Evolutionary conservation across 768 basidiomycete species (phyloP).

Genomic region (Clathrus columnatus): DNA sequence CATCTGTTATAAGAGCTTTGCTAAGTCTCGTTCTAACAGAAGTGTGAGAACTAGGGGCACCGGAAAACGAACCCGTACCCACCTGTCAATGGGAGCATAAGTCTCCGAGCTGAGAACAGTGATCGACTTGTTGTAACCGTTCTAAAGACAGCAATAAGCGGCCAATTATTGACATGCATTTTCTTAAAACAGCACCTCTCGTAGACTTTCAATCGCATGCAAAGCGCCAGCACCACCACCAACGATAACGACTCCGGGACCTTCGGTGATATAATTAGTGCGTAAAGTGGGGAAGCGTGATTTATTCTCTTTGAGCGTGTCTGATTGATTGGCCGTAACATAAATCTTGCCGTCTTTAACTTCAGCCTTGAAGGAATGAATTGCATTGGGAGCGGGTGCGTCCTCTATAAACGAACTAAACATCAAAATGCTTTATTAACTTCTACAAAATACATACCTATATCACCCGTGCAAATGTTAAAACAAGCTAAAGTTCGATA

Average conservation of each 20-base stretch:
- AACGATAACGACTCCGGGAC: constrained; percentile 69
- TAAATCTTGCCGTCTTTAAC: constrained; percentile 65
- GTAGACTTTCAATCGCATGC: constrained; percentile 68
- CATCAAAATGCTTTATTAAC: not conserved
- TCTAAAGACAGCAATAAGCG: constrained; percentile 33
- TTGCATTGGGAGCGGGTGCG: constrained; percentile 70
- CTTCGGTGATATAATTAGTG: constrained; percentile 35
- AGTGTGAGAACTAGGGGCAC: not conserved
- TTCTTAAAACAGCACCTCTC: constrained; percentile 47
- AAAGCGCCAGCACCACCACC: constrained; percentile 81
- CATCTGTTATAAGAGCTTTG: constrained; percentile 73
- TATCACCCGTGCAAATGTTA: constrained; percentile 77
- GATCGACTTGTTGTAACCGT: constrained; percentile 71
- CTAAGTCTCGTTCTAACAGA: constrained; percentile 70
- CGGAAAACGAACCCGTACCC: constrained; percentile 1
- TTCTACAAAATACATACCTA: constrained; percentile 39
- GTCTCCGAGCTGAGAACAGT: constrained; percentile 73
- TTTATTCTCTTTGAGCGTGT: constrained; percentile 59
- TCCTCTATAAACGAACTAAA: constrained; percentile 54
- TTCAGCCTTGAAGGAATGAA: constrained; percentile 69
- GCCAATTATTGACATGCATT: not conserved
- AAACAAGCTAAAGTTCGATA: constrained; percentile 57
- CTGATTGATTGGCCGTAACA: constrained; percentile 59
- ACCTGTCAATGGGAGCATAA: constrained; percentile 81
- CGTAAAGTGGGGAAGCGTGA: constrained; percentile 51